These are phyloP conservation scores for Colletotrichum liaoningense DNA, from an alignment of 2,329 filamentous ascomycete genomes.

Conservation along the genomic window DNA sequence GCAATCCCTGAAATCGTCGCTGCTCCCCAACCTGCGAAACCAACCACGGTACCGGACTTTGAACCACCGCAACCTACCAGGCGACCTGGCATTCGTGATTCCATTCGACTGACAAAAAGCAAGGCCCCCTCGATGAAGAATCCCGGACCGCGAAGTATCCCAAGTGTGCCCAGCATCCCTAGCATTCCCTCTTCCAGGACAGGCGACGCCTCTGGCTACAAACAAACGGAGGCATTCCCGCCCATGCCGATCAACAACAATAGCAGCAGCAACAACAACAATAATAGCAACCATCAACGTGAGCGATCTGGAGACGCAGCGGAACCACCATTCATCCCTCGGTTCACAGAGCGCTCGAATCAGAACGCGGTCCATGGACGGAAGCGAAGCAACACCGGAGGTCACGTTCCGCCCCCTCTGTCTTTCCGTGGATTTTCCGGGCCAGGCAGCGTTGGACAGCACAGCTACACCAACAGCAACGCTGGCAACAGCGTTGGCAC, in stretches of 20 bases:
- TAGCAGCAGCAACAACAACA: constrained; percentile 40
- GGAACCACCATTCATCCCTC: constrained; percentile 78
- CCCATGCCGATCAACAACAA: constrained; percentile 42
- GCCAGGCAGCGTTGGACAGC: constrained; percentile 54
- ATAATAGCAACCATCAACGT: constrained; percentile 55
- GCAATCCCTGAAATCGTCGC: constrained; percentile 79
- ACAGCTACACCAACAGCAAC: constrained; percentile 66
- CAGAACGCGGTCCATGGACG: constrained; percentile 72
- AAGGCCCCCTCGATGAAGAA: constrained; percentile 55
- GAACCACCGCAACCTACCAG: constrained; percentile 62
- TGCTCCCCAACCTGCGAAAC: constrained; percentile 60
- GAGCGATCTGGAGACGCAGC: constrained; percentile 70
- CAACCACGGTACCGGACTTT: constrained; percentile 62
- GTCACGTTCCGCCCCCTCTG: constrained; percentile 75
- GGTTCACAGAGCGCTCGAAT: constrained; percentile 71
- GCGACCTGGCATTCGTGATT: constrained; percentile 79
- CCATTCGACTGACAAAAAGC: constrained; percentile 88
- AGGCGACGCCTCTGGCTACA: constrained; percentile 50
- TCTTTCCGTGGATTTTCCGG: constrained; percentile 85
- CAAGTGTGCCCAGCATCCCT: constrained; percentile 59
- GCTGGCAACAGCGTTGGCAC: constrained; percentile 68
- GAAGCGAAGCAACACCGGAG: constrained; percentile 90
- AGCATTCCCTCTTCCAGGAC: constrained; percentile 50
- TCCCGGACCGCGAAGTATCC: constrained; percentile 63
- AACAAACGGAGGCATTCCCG: constrained; percentile 53